These are phyloP conservation scores for Zelopaecilomyces penicillatus DNA, from an alignment of 2,329 filamentous ascomycete species.

Conservation along the genomic window DNA sequence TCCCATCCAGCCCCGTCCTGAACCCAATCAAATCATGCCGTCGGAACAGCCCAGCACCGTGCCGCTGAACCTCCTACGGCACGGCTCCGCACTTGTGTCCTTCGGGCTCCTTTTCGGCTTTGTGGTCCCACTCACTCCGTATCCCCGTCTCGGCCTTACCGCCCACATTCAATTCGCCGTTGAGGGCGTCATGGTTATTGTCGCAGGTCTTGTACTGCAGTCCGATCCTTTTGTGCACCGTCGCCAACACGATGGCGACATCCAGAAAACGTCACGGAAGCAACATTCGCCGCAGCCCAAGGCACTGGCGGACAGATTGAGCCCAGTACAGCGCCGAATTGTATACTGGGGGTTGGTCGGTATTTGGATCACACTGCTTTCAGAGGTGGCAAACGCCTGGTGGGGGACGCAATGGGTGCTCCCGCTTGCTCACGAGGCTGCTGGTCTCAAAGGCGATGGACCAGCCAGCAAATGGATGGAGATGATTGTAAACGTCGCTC, in stretches of 20 bases:
- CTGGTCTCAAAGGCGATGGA: not conserved
- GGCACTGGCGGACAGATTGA: conserved; percentile 1
- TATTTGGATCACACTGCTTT: conserved; percentile 6
- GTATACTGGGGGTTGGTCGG: conserved; percentile 1
- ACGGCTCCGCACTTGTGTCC: conserved; percentile 3
- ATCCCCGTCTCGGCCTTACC: conserved; percentile 6
- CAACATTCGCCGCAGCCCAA: not conserved
- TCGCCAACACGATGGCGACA: not conserved
- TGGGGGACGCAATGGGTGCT: conserved; percentile 5
- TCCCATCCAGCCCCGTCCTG: too few species aligned
- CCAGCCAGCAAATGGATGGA: conserved; percentile 7
- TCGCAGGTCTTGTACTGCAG: conserved; percentile 5
- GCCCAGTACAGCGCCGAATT: not conserved
- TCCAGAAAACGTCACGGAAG: too few species aligned
- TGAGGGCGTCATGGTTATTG: conserved; percentile 5
- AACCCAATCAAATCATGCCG: too few species aligned
- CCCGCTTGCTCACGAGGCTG: conserved; percentile 1
- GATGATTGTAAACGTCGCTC: not conserved
- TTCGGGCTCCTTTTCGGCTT: conserved; percentile 8
- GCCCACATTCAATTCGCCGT: conserved; percentile 7
- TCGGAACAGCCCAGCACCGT: not conserved
- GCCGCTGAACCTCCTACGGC: conserved; percentile 6
- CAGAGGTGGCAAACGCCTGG: conserved; percentile 8
- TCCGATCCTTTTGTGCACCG: not conserved
- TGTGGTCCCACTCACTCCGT: conserved; percentile 5